Conservation (phyloP, 805 yeast genomes). For the Zygosaccharomyces bailii region DNA sequence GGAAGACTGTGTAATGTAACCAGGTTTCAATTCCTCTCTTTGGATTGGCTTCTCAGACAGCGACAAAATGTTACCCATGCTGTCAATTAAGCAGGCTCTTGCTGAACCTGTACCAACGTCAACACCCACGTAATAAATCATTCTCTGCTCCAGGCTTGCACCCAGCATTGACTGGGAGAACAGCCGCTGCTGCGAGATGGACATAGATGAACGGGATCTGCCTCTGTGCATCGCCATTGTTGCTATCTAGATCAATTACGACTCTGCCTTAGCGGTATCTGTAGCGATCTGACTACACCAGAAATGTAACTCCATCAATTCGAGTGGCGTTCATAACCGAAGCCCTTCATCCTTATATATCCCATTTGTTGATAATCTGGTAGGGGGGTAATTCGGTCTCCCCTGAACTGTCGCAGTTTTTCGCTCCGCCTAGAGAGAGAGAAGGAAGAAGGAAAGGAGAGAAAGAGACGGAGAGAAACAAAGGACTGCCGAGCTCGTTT, state of each 20-base stretch:
- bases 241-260: neutral
- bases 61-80: constrained; percentile 74
- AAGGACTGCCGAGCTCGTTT: too few species aligned
- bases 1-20: constrained; percentile 79
- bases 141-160: constrained; percentile 18
- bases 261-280: neutral
- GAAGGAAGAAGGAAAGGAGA: too few species aligned
- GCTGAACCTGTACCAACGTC: constrained; percentile 99
- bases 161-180: constrained; percentile 23
- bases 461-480: too few species aligned
- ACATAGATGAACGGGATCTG: constrained; percentile 24
- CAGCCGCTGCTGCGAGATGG: constrained; percentile 27
- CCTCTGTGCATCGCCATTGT: constrained; percentile 13
- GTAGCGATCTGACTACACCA: neutral
- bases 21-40: constrained; percentile 69
- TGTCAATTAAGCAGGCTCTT: constrained; percentile 86
- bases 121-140: constrained; percentile 64
- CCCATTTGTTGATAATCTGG: neutral
- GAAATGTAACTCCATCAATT: neutral
- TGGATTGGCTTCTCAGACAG: constrained; percentile 76
- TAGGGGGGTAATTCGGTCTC: constrained; percentile 6
- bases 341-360: neutral
- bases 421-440: constrained; percentile 87
- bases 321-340: neutral
- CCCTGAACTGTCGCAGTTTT: constrained; percentile 44